Evolutionary conservation across 495 filamentous ascomycete species (phyloP), one percentile per base, ranked within the genome.

Genomic region (Talaromyces adpressus): DNA sequence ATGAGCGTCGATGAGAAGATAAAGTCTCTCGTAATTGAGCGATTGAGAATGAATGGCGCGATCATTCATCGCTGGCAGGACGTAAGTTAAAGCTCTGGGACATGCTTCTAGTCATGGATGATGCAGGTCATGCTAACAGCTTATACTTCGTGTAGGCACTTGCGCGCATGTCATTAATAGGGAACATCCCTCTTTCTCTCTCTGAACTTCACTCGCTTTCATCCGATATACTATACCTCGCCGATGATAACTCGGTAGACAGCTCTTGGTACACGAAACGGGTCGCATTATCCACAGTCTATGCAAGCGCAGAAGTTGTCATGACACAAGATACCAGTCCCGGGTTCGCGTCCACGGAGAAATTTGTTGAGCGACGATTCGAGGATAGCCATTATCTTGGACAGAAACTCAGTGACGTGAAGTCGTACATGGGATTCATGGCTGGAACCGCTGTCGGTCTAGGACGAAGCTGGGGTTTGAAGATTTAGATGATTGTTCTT

Each of bases 181-280:
- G 75, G 30, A 86, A 96, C 70, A 79, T 96, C 61, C 88, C 91
- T 0, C 68, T 85, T n/a, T 90, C 92, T 1, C 70, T 97, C 2
- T 78, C 80, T 7, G 93, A 97, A 75, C 84, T 98, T 12, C 86
- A 89, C 34, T 76, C 81, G 45, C 86, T 98, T 2, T 82, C 89
- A 6, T 92, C 94, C 74, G 94, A 98, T 75, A 93, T 98, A 30
- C 86, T 88, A 72, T 89, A 82, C 67, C 85, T 97, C 2, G 85
- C 95, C 0, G 91, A 91, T 49, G 95, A 97, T 72, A 76, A 76
- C 4, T 84, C 85, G 14, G 89, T 97, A 65, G 93, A 97, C 70
- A 82, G 85, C 0, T 83, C 82, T 11, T 98, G 94, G 94, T 98
- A 98, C 71, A 90, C 92, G 61, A 94, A 94, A 72, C 87, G 94